Base-by-base conservation (phyloP, 2,329 filamentous ascomycete genomes). In the Fusarium austroafricanum region DNA sequence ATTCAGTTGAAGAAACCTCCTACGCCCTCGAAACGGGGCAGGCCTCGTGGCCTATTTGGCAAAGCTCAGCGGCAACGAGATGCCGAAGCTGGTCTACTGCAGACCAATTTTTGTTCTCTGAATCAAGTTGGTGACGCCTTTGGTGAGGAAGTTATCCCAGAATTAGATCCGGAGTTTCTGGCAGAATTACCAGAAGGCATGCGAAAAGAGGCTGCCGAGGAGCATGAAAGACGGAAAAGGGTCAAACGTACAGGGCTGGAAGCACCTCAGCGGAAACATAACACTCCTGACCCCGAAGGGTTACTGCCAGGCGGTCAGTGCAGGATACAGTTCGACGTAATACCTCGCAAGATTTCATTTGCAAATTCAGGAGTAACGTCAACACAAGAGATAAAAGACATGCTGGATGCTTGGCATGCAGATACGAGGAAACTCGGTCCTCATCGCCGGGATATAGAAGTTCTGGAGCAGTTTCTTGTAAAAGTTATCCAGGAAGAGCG, bases 141-240 rank as follows among this genome's bases (percentile, higher is more conserved):
- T 15, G 69, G 72, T 2, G 75, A 83, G 9, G 79, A 78, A 8
- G 65, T 81, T 2, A 65, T 81, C 2, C 83, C 84, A 46, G 83
- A 86, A 40, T 78, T 93, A 5, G 90, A 93, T 59, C 82, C 87
- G 0, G 89, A 90, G 0, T 94, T 97, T 73, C 87, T 98, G 4
- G 88, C 90, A 2, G 93, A 94, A 17, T 83, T 98, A 1, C 95
- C 95, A 0, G 89, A 92, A 68, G 92, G 97, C 45, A 86, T 97
- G 45, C 88, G 92, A 14, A 83, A 81, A 17, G 94, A 98, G 78
- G 85, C 98, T 9, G 78, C 97, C 3, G 89, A 88, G 20, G 92
- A 97, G 72, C 90, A 94, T 73, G 73, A 73, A 21, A 77, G 77
- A 6, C 77, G 85, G 12, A 87, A 84, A n/a, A 81, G 90, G 20